Conservation (phyloP, 2,329 filamentous ascomycete species). For the Leptosphaerulina australis region DNA sequence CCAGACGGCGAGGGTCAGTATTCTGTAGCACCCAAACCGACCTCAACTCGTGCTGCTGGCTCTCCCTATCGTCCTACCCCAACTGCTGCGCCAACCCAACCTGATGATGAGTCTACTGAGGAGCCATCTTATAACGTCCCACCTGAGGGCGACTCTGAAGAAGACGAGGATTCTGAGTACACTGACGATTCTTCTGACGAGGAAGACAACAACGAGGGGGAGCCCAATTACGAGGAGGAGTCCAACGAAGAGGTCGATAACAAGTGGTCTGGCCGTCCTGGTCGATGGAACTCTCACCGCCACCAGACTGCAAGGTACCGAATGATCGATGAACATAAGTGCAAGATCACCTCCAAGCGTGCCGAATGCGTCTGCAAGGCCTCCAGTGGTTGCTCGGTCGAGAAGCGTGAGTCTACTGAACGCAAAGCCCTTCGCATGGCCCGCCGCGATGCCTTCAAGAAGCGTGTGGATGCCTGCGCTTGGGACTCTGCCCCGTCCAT, state of each 20-base stretch:
- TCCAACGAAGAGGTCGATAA: conserved; percentile 10
- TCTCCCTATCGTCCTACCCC: conserved; percentile 8
- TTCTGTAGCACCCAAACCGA: conserved; percentile 7
- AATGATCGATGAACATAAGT: conserved; percentile 39
- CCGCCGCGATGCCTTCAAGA: conserved; percentile 36
- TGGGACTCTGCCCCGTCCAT: conserved; percentile 51
- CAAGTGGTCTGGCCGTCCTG: conserved; percentile 1
- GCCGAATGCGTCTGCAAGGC: conserved; percentile 34
- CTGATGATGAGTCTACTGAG: conserved; percentile 5
- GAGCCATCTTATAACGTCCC: conserved; percentile 10
- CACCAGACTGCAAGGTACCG: conserved; percentile 26
- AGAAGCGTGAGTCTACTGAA: conserved; percentile 35
- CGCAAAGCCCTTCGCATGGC: conserved; percentile 43
- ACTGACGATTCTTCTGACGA: conserved; percentile 5
- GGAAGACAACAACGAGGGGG: conserved; percentile 6
- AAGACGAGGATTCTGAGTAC: conserved; percentile 1
- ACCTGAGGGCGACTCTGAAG: conserved; percentile 12
- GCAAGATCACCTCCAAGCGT: conserved; percentile 32
- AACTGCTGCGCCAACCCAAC: conserved; percentile 9
- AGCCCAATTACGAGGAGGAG: conserved; percentile 4
- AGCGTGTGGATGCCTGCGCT: conserved; percentile 41
- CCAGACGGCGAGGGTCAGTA: conserved; percentile 5
- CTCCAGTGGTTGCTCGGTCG: conserved; percentile 21
- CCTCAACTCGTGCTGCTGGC: conserved; percentile 6
- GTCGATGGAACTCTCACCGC: conserved; percentile 10